phyloP scores from a whole-genome alignment of 352 stramenopile species.

The Pythium sp. region DNA sequence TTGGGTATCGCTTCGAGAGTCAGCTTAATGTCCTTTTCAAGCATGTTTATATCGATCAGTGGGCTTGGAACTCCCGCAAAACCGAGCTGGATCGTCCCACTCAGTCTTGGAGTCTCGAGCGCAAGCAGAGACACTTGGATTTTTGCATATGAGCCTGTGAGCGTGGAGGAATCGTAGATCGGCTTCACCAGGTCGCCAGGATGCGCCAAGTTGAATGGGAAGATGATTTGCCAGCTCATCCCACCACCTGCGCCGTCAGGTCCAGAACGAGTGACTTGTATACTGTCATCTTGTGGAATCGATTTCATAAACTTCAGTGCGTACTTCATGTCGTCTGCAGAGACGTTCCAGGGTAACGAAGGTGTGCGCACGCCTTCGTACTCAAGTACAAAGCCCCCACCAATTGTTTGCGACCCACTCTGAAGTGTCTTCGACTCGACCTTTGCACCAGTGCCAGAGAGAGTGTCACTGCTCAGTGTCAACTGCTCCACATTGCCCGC shows the following conservation, averaged over 20 bases:
- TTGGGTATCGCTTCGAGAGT: slow-evolving; percentile 5
- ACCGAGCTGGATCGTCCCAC: slow-evolving; percentile 39
- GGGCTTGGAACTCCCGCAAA: slow-evolving; percentile 31
- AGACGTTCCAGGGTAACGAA: slow-evolving; percentile 72
- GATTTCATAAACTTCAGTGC: slow-evolving; percentile 66
- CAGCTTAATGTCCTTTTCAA: slow-evolving; percentile 2
- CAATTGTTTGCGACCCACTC: slow-evolving; percentile 35
- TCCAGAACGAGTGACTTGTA: slow-evolving; percentile 42
- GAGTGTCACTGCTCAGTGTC: slow-evolving; percentile 11
- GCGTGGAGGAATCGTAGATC: slow-evolving; percentile 21
- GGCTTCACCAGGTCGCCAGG: slow-evolving; percentile 31
- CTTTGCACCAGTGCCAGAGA: slow-evolving; percentile 26
- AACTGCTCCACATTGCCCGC: slow-evolving; percentile 31
- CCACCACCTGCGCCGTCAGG: slow-evolving; percentile 27
- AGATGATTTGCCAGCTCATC: slow-evolving; percentile 55
- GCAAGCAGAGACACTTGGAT: slow-evolving; percentile 34
- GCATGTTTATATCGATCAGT: slow-evolving; percentile 24
- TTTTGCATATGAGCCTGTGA: slow-evolving; percentile 33
- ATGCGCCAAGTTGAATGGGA: slow-evolving; percentile 37
- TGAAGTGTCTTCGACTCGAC: slow-evolving; percentile 31
- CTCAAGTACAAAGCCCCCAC: slow-evolving; percentile 42
- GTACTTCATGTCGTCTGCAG: slow-evolving; percentile 72
- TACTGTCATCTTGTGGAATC: slow-evolving; percentile 46
- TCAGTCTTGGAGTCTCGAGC: slow-evolving; percentile 36
- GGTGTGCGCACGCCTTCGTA: slow-evolving; percentile 55